These are phyloP conservation scores for Panicum hallii DNA, from an alignment of 202 grass and related monocot genomes.

Conservation along the genomic window DNA sequence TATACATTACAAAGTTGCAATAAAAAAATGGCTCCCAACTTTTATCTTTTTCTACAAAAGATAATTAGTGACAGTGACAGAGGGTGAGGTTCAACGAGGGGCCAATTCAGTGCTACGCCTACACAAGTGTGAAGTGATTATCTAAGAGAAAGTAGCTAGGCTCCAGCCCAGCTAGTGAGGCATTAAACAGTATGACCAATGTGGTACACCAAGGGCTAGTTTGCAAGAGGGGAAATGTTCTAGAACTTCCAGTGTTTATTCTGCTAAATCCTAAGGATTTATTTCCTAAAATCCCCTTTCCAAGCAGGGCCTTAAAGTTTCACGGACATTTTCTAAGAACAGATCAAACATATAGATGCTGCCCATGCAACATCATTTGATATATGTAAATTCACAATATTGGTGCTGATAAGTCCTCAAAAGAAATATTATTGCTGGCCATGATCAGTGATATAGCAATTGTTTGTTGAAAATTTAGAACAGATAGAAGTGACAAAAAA, in stretches of 20 bases:
- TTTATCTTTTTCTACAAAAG: not conserved
- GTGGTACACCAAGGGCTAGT: not conserved
- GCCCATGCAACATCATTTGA: not conserved
- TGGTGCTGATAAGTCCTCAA: not conserved
- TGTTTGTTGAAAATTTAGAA: not conserved
- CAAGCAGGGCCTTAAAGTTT: not conserved
- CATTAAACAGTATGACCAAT: not conserved
- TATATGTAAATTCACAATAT: not conserved
- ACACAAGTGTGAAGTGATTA: no score
- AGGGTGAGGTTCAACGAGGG: no score
- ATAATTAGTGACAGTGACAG: not conserved
- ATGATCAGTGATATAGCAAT: not conserved
- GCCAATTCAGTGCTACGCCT: no score
- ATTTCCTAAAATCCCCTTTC: not conserved
- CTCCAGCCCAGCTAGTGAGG: not conserved
- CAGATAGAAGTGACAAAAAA: not conserved
- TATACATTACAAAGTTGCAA: constrained; percentile 22
- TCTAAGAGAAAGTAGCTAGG: no score
- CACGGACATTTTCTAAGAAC: constrained; percentile 22
- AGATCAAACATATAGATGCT: constrained; percentile 1
- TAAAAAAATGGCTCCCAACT: not conserved
- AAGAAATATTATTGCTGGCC: not conserved
- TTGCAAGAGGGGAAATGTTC: no score
- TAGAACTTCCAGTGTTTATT: no score
- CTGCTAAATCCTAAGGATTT: not conserved